These are phyloP conservation scores for Colletotrichum tofieldiae DNA, from an alignment of 2,329 filamentous ascomycete species.

Conservation along the genomic window DNA sequence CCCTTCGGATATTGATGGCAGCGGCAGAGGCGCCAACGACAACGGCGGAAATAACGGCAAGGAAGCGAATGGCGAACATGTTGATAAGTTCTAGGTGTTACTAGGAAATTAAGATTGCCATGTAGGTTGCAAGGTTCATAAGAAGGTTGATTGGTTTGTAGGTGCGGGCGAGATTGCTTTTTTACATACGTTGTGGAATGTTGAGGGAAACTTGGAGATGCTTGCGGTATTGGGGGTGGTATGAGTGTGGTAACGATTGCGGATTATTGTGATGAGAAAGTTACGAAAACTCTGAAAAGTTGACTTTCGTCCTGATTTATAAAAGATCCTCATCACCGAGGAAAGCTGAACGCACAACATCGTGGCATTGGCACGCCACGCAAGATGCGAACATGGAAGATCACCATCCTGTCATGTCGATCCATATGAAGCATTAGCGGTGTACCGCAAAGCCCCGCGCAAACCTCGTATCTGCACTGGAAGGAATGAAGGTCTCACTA, in stretches of 20 bases:
- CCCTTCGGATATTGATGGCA: neutral
- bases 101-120: neutral
- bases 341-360: neutral
- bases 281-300: neutral
- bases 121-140: neutral
- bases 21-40: slow-evolving; percentile 25
- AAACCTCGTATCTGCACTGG: slow-evolving; percentile 18
- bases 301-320: neutral
- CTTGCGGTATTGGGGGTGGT: neutral
- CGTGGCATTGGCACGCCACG: slow-evolving; percentile 3
- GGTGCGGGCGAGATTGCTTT: neutral
- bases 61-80: slow-evolving; percentile 16
- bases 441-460: neutral
- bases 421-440: slow-evolving; percentile 2
- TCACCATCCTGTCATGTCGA: slow-evolving; percentile 14
- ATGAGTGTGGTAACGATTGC: neutral
- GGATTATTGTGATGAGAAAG: neutral
- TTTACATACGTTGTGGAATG: slow-evolving; percentile 18
- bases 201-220: neutral
- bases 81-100: neutral
- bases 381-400: slow-evolving; percentile 1
- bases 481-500: slow-evolving; percentile 15
- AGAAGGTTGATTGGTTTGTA: neutral
- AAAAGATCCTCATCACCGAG: neutral
- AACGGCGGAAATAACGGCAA: slow-evolving; percentile 3